phyloP scores from a whole-genome alignment of 2,329 filamentous ascomycete genomes.

The Penicillium occitanis region DNA sequence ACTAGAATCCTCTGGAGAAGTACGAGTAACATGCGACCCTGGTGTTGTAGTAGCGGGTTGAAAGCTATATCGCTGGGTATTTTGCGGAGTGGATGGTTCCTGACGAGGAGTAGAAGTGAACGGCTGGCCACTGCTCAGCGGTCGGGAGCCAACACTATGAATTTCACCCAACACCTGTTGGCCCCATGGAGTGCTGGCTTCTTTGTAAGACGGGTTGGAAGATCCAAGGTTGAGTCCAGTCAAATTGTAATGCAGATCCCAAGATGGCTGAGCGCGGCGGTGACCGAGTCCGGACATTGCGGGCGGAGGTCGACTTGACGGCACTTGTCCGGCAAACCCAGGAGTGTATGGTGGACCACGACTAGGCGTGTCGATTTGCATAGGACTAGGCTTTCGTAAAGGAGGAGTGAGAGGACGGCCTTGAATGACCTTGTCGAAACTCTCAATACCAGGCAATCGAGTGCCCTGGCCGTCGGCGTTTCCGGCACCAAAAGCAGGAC shows the following conservation, averaged over 20 bases:
- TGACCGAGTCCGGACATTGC: conserved; percentile 47
- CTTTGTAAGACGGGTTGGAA: conserved; percentile 27
- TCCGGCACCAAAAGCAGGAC: conserved; percentile 56
- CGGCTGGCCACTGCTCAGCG: conserved; percentile 23
- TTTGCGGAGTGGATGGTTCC: conserved; percentile 26
- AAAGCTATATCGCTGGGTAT: conserved; percentile 35
- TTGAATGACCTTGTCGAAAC: conserved; percentile 74
- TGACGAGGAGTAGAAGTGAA: conserved; percentile 9
- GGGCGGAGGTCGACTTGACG: conserved; percentile 39
- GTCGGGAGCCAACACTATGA: conserved; percentile 40
- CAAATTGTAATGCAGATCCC: conserved; percentile 48
- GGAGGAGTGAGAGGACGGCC: conserved; percentile 63
- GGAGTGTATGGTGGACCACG: conserved; percentile 41
- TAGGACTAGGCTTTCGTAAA: conserved; percentile 68
- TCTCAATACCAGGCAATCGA: conserved; percentile 85
- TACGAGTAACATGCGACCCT: conserved; percentile 36
- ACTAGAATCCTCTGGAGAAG: conserved; percentile 51
- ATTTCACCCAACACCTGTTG: conserved; percentile 47
- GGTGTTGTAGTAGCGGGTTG: conserved; percentile 36
- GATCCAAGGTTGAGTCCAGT: conserved; percentile 45
- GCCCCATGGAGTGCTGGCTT: conserved; percentile 42
- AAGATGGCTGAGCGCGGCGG: conserved; percentile 49
- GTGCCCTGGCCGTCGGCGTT: conserved; percentile 58
- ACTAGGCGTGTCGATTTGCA: conserved; percentile 66
- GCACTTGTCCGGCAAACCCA: conserved; percentile 35